These are phyloP conservation scores for Elsinoe batatas DNA, from an alignment of 2,329 filamentous ascomycete species.

Conservation along the genomic window DNA sequence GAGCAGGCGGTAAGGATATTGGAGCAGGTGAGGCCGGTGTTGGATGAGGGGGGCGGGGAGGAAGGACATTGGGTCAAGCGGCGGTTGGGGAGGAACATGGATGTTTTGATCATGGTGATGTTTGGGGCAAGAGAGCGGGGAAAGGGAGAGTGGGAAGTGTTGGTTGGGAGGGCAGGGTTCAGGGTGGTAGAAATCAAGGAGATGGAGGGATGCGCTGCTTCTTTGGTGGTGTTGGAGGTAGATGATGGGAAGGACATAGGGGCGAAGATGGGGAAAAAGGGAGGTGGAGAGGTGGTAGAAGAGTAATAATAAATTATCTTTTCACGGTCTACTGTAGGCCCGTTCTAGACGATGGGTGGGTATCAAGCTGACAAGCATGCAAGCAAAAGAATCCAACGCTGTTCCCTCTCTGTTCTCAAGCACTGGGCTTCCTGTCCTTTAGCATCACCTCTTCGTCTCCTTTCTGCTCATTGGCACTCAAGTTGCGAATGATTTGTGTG, in stretches of 20 bases:
- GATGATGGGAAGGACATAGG: neutral
- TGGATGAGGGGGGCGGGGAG: neutral
- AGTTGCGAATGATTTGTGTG: constrained; percentile 9
- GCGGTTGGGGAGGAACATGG: constrained; percentile 16
- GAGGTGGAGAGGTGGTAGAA: neutral
- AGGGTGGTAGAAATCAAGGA: neutral
- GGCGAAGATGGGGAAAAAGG: neutral
- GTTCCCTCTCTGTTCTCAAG: neutral
- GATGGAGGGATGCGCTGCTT: neutral
- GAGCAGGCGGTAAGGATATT: constrained; percentile 21
- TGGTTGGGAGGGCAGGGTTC: constrained; percentile 14
- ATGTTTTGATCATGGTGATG: constrained; percentile 27
- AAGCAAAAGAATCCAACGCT: neutral
- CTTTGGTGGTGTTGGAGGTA: neutral
- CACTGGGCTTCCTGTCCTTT: neutral
- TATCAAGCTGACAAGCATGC: constrained; percentile 4
- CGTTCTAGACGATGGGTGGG: constrained; percentile 2
- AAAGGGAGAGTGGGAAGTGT: constrained; percentile 28
- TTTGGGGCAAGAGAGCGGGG: constrained; percentile 25
- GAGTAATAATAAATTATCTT: neutral
- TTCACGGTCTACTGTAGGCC: neutral
- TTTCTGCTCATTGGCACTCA: neutral
- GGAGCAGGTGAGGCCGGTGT: constrained; percentile 6
- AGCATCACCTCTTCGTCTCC: neutral
- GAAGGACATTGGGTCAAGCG: neutral